Evolutionary conservation across 768 basidiomycete genomes (phyloP).

Genomic region (Boletellus emodensis): DNA sequence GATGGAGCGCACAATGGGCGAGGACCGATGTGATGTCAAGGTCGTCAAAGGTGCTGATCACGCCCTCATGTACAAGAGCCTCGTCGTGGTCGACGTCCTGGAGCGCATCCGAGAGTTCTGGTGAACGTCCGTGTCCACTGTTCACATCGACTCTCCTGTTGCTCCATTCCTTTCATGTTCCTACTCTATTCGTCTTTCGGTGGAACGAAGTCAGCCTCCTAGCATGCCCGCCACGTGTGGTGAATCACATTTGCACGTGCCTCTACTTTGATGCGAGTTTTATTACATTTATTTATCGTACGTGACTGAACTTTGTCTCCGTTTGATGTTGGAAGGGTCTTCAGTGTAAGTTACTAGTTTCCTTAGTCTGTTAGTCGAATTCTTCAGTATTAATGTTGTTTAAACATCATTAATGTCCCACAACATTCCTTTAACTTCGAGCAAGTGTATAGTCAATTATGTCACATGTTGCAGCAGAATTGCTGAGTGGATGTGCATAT

Average conservation of each 20-base stretch:
- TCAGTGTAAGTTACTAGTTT: conserved; percentile 28
- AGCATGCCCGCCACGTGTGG: background rate
- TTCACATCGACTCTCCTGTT: conserved; percentile 10
- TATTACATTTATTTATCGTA: conserved; percentile 22
- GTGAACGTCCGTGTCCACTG: conserved; percentile 25
- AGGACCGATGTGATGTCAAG: conserved; percentile 69
- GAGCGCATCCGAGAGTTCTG: conserved; percentile 64
- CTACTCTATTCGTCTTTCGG: conserved; percentile 7
- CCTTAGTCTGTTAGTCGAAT: conserved; percentile 21
- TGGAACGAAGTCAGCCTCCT: conserved; percentile 15
- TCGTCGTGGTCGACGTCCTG: conserved; percentile 80
- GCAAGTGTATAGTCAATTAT: no score
- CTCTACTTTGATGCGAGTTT: conserved; percentile 1
- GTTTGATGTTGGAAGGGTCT: conserved; percentile 24
- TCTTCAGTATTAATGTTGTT: conserved; percentile 31
- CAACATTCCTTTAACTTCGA: background rate
- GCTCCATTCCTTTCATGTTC: conserved; percentile 16
- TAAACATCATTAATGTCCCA: conserved; percentile 30
- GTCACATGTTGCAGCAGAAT: no score
- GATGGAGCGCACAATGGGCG: conserved; percentile 85
- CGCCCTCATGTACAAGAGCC: conserved; percentile 87
- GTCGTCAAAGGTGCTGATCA: conserved; percentile 90
- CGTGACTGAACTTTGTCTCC: conserved; percentile 15
- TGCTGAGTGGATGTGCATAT: no score
- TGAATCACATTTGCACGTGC: conserved; percentile 7